Conservation (phyloP, 345 rosid genomes). For the Bruguiera gymnorhiza region DNA sequence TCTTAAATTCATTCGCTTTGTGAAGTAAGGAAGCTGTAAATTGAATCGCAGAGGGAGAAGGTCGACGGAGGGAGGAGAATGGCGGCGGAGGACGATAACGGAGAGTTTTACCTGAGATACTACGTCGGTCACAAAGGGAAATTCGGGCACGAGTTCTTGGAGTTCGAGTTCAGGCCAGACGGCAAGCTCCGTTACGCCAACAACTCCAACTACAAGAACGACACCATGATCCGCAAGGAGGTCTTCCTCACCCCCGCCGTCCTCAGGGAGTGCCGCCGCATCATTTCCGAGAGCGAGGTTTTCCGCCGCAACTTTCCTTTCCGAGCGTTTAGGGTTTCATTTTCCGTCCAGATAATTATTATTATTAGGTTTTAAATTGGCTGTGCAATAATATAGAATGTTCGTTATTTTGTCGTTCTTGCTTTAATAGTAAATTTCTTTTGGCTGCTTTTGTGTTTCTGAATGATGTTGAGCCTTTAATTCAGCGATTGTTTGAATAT, state of each 20-base stretch:
- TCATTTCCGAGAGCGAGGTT: slow-evolving; percentile 96
- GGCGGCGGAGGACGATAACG: slow-evolving; percentile 61
- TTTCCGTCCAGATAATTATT: background rate
- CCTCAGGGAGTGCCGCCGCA: slow-evolving; percentile 91
- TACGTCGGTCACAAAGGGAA: slow-evolving; percentile 99
- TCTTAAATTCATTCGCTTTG: background rate
- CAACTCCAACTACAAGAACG: slow-evolving; percentile 98
- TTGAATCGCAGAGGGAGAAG: background rate
- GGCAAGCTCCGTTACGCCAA: slow-evolving; percentile 99
- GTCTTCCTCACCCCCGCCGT: slow-evolving; percentile 94
- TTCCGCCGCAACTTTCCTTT: background rate
- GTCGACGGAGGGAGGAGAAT: slow-evolving; percentile 3
- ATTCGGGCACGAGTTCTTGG: slow-evolving; percentile 97
- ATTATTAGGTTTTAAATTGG: too few species aligned
- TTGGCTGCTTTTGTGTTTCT: background rate
- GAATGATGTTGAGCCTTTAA: background rate
- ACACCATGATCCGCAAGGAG: slow-evolving; percentile 97
- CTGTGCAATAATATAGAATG: too few species aligned
- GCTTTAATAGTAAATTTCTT: background rate
- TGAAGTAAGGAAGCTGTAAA: background rate
- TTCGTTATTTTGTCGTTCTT: background rate
- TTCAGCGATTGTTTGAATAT: background rate
- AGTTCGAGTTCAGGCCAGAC: slow-evolving; percentile 94
- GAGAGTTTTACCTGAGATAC: slow-evolving; percentile 87
- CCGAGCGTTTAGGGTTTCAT: slow-evolving; percentile 13